Evolutionary conservation across 768 basidiomycete genomes (phyloP), one percentile per base, ranked within the genome.

Genomic region (Kwoniella sp.): DNA sequence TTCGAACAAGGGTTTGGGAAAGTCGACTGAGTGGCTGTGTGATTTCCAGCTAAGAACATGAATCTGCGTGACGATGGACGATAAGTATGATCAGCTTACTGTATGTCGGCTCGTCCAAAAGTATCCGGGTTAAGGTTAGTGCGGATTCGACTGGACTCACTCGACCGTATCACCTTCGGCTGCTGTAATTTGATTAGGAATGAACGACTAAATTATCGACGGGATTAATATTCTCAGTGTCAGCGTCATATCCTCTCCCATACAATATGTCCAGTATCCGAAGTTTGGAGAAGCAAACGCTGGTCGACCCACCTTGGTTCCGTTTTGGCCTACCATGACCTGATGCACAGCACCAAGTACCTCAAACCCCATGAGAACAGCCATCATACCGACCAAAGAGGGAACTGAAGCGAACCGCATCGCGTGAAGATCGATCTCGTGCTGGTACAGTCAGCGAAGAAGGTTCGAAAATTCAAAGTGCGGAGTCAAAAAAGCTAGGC

Each of bases 11-110:
- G 68, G 12, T 46, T 52, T 4, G 63, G 55, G 59, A 68, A 68
- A 17, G 68, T 68, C 17, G 68, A 68, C 29, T 68, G 68, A 13
- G 68, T 65, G 3, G 50, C 63, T 24, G 68, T 65, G 33, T 68
- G 68, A 55, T 65, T 63, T 2, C 63, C 63, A 40, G 53, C 58
- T 26, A 62, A 26, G 37, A 68, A 68, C 27, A 52, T 49, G 61
- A 68, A 68, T 19, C 63, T 68, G 36, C 24, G 9, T 17, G 33
- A 33, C 13, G 33, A 6, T 13, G 13, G 13, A 44, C 17, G 33
- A 33, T 6, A 6, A 33, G 33, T 33, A 33, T 33, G n/a, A n/a
- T n/a, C n/a, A n/a, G n/a, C n/a, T n/a, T n/a, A n/a, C n/a, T n/a
- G n/a, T n/a, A n/a, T n/a, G n/a, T n/a, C n/a, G n/a, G n/a, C n/a